Evolutionary conservation across 345 rosid species (phyloP), one percentile per base, ranked within the genome.

Genomic region (Ceriops decandra): DNA sequence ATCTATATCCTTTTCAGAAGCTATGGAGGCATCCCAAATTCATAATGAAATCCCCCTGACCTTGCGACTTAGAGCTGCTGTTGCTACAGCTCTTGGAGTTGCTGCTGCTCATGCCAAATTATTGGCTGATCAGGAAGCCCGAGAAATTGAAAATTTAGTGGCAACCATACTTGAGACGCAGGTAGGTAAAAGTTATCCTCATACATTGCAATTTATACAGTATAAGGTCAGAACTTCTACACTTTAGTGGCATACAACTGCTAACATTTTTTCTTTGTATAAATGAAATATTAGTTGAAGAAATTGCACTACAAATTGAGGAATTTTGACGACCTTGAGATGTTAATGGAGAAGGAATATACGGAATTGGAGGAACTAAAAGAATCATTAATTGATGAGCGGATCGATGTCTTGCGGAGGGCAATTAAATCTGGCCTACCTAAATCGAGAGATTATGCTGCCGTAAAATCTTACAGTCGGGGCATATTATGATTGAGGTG

Each of bases 111-210:
- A 75, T 60, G 96, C 93, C 19, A 95, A 90, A 78, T 52, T 84
- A 64, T 80, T 91, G 87, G 99, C 88, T n/a, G 90, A 79, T 70
- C 89, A 89, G 74, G 99, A 95, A 84, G 96, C 86, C 52, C 78
- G 78, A 72, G 95, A 91, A 74, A 87, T 85, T 73, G 89, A 88
- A 70, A 81, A 78, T 51, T 72, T 90, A 73, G 82, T 81, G 63
- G 87, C 93, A 21, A 82, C 68, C 30, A 67, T 95, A 69, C 72
- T 88, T 64, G 91, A 90, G 49, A 75, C 93, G 47, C 98, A 91
- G 90, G 97, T 89, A 68, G 59, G 76, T 70, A 53, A 26, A 68
- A 51, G 3, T 59, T 57, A 63, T 53, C 7, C 19, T 5, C 67
- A 28, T 71, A 31, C 56, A 26, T n/a, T 64, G 16, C 20, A 6